Conservation (phyloP, 2,329 filamentous ascomycete species). For the Epichloe elymi region DNA sequence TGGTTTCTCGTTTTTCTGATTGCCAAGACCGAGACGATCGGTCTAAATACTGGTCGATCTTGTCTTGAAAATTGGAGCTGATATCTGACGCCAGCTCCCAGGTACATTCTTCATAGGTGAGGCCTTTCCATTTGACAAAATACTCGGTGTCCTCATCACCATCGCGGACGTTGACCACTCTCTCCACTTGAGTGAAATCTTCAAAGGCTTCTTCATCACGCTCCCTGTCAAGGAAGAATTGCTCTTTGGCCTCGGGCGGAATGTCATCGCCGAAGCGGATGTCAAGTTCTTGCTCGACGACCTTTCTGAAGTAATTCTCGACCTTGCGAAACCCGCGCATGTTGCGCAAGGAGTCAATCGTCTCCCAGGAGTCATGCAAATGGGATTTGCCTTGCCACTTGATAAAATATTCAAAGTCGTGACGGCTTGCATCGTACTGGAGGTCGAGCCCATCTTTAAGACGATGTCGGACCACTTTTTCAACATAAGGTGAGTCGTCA, state of each 20-base stretch:
- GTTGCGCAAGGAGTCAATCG: slow-evolving; percentile 57
- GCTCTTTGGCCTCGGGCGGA: slow-evolving; percentile 75
- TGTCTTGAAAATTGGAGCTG: slow-evolving; percentile 65
- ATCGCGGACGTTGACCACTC: slow-evolving; percentile 73
- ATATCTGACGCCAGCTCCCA: slow-evolving; percentile 76
- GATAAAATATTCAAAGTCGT: slow-evolving; percentile 83
- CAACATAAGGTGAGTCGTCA: slow-evolving; percentile 74
- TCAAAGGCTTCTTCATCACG: slow-evolving; percentile 76
- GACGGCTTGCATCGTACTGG: slow-evolving; percentile 42
- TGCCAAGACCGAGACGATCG: slow-evolving; percentile 67
- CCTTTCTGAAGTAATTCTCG: slow-evolving; percentile 87
- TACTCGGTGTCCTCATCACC: slow-evolving; percentile 78
- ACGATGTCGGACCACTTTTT: slow-evolving; percentile 79
- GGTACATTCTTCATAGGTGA: slow-evolving; percentile 87
- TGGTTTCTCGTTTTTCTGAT: slow-evolving; percentile 68
- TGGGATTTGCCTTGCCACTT: slow-evolving; percentile 97
- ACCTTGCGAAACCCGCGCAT: slow-evolving; percentile 77
- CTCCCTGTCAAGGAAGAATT: slow-evolving; percentile 91
- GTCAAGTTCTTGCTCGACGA: slow-evolving; percentile 66
- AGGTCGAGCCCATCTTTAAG: slow-evolving; percentile 54
- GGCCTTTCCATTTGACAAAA: slow-evolving; percentile 90
- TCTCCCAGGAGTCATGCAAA: slow-evolving; percentile 92
- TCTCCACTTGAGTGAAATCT: slow-evolving; percentile 85
- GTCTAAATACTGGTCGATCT: slow-evolving; percentile 85
- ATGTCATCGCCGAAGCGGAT: slow-evolving; percentile 65